Conservation (phyloP, 345 rosid species). For the Brassica incana region DNA sequence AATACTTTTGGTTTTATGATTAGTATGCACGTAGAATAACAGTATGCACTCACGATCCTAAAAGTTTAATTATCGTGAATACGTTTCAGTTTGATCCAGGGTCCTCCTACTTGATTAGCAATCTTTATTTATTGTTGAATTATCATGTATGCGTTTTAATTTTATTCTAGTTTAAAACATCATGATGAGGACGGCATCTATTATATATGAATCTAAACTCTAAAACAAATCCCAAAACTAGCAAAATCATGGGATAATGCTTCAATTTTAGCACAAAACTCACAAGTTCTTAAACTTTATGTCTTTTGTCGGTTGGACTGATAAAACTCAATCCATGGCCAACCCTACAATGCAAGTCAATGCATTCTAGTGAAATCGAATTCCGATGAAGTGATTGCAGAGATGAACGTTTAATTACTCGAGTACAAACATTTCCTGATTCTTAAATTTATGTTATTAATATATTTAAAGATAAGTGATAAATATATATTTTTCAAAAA, state of each 20-base stretch:
- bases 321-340: neutral
- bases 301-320: neutral
- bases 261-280: constrained; percentile 5
- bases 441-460: neutral
- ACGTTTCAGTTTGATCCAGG: neutral
- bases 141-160: neutral
- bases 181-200: neutral
- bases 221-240: neutral
- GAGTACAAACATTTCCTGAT: neutral
- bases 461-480: neutral
- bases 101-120: constrained; percentile 25
- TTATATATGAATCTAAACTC: neutral
- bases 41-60: neutral
- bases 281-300: neutral
- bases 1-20: neutral
- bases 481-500: neutral
- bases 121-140: constrained; percentile 6
- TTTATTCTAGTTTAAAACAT: neutral
- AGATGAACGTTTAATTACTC: neutral
- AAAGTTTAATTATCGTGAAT: constrained; percentile 13
- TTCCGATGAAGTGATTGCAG: neutral
- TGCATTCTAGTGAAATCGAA: neutral
- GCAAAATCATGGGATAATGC: neutral
- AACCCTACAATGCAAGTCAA: neutral
- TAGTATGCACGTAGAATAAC: constrained; percentile 1